Base-by-base conservation (phyloP, 768 basidiomycete genomes). In the Strobilomyces confusus region DNA sequence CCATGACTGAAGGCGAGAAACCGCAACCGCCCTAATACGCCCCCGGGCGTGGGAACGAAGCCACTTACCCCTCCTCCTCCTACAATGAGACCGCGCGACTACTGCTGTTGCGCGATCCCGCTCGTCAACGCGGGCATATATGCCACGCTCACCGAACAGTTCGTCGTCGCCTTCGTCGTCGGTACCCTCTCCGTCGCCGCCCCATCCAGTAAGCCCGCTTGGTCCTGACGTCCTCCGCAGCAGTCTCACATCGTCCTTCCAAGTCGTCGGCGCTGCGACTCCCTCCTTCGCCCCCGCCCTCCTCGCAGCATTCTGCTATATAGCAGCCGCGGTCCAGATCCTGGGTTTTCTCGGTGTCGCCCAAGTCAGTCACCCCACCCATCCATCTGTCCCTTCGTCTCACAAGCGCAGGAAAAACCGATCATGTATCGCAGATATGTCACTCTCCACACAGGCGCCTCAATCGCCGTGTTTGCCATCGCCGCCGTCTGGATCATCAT, bases 101-200 rank as follows among this genome's bases (percentile, higher is more conserved):
- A 93, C 66, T 97, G 93, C 65, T 97, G 93, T 69, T 92, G 89
- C 63, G 94, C 94, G 41, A 87, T 98, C 54, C 95, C 95, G 9
- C 72, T 93, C 45, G 76, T 93, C 57, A 95, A 99, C 73, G 79
- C 83, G 56, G 97, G 97, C 30, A 89, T 98, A 49, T 98, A 97
- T 62, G 69, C 81, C 19, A 80, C 87, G 26, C 69, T 98, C 45
- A 67, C 75, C 0, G 90, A 95, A 67, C 94, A 97, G 71, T 77
- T 90, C 40, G 73, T 80, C 15, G 66, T 86, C 19, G 84, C 80
- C 5, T 63, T 91, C 57, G 55, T 87, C 15, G 80, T 84, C 11
- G 93, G 87, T 19, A 82, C 84, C 4, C 77, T 95, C 25, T 78
- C 88, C 12, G 61, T 95, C 33, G 85, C 83, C 2, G 90, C 92